Evolutionary conservation across 768 basidiomycete genomes (phyloP).

Genomic region (Glaciozyma martinii): DNA sequence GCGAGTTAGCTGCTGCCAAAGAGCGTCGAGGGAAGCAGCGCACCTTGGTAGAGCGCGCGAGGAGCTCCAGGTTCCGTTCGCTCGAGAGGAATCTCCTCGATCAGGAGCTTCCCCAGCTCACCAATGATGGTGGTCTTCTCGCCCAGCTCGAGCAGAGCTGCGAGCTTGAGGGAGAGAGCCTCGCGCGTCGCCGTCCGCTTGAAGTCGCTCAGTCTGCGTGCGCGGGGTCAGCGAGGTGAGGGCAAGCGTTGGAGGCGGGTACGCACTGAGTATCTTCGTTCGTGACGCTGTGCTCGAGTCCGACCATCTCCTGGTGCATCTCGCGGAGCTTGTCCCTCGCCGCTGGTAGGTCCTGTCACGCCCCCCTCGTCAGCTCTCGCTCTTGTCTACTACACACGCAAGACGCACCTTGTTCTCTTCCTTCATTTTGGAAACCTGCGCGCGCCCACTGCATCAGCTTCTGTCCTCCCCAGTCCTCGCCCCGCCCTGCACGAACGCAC

Average conservation of each 20-base stretch:
- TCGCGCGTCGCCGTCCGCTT: constrained; percentile 41
- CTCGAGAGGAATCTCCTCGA: constrained; percentile 43
- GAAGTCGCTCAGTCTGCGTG: constrained; percentile 40
- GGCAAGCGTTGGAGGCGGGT: no score
- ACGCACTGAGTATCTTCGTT: constrained; percentile 31
- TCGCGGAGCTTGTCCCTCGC: constrained; percentile 41
- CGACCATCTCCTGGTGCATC: constrained; percentile 41
- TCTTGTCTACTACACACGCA: background rate
- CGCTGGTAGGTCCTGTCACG: constrained; percentile 35
- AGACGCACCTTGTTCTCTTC: constrained; percentile 41
- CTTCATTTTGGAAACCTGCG: constrained; percentile 40
- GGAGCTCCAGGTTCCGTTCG: constrained; percentile 42
- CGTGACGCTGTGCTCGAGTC: constrained; percentile 31
- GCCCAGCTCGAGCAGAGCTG: constrained; percentile 42
- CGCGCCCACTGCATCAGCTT: background rate
- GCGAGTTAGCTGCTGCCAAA: background rate
- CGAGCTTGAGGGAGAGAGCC: constrained; percentile 43
- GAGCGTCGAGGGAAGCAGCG: background rate
- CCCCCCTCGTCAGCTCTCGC: background rate
- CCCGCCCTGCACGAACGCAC: background rate
- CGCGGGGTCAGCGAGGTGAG: no score
- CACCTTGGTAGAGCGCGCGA: constrained; percentile 40
- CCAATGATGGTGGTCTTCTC: constrained; percentile 44
- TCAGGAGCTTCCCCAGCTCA: constrained; percentile 43
- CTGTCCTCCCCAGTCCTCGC: background rate